These are phyloP conservation scores for Mercurialis annua DNA, from an alignment of 345 rosid genomes.

Conservation along the genomic window DNA sequence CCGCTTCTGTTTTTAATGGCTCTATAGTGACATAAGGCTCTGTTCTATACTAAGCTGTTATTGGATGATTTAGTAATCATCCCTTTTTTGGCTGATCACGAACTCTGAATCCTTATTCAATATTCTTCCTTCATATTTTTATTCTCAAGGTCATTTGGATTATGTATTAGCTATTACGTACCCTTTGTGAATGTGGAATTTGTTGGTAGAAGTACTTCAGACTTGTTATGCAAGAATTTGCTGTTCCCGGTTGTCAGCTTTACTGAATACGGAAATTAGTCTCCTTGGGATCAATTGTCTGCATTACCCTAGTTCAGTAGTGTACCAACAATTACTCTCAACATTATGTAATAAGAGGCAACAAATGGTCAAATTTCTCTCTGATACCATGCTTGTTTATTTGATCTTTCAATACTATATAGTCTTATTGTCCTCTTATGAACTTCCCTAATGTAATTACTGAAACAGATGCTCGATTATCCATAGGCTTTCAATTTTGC, in stretches of 20 bases:
- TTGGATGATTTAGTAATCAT: background rate
- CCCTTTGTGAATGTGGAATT: background rate
- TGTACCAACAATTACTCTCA: background rate
- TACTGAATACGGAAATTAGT: background rate
- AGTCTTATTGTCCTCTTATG: background rate
- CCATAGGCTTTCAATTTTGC: slow-evolving; percentile 97
- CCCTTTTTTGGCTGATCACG: background rate
- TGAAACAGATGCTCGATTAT: slow-evolving; percentile 58
- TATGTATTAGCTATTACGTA: background rate
- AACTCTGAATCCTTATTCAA: background rate
- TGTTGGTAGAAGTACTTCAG: background rate
- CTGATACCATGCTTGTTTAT: background rate
- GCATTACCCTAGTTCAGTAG: background rate
- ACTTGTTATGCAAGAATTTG: background rate
- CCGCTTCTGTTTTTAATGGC: background rate
- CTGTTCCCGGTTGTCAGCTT: background rate
- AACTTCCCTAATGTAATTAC: slow-evolving; percentile 34
- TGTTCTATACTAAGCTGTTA: background rate
- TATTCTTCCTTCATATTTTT: background rate
- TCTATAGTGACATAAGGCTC: too few relatives aligned
- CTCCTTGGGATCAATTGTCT: background rate
- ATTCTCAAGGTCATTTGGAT: too few relatives aligned
- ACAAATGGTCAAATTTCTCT: background rate
- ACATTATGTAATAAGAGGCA: background rate
- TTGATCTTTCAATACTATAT: background rate